Percentiles rank a stretch among this genome's conserved stretches.
These are phyloP conservation scores for Pichia sp. DNA, from an alignment of 1,139 yeast genomes.

Conservation along the genomic window DNA sequence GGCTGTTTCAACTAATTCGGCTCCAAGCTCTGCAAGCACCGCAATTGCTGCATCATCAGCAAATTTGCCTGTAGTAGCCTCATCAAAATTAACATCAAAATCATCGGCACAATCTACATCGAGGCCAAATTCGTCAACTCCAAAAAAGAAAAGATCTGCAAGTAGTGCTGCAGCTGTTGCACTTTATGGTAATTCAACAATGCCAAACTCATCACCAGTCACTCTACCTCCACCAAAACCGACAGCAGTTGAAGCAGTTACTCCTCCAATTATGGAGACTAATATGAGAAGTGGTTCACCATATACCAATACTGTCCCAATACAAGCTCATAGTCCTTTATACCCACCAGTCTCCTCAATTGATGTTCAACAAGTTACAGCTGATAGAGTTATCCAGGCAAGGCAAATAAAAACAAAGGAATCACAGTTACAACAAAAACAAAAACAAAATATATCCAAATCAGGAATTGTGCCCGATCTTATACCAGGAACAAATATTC, in stretches of 20 bases:
- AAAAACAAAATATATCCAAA: neutral
- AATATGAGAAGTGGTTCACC: neutral
- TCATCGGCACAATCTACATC: neutral
- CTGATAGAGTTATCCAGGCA: constrained; percentile 12
- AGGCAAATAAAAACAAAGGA: constrained; percentile 3
- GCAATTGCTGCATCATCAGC: neutral
- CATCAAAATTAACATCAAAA: neutral
- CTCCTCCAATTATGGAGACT: no score
- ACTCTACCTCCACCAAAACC: neutral
- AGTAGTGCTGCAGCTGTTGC: constrained; percentile 21
- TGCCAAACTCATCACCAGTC: constrained; percentile 1
- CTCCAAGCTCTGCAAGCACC: constrained; percentile 9
- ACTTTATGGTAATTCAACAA: constrained; percentile 13
- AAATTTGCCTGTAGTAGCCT: neutral
- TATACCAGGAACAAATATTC: constrained; percentile 54
- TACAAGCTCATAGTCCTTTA: neutral
- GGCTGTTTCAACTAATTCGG: constrained; percentile 7
- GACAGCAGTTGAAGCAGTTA: neutral
- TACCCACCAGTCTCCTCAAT: neutral
- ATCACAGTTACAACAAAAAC: neutral
- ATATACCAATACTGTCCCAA: neutral
- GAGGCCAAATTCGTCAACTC: neutral
- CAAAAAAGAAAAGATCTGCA: constrained; percentile 11
- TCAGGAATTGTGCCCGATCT: constrained; percentile 10
- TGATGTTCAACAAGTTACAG: constrained; percentile 9